Conservation (phyloP, 352 stramenopile genomes). For the Phytophthora tentaculata region DNA sequence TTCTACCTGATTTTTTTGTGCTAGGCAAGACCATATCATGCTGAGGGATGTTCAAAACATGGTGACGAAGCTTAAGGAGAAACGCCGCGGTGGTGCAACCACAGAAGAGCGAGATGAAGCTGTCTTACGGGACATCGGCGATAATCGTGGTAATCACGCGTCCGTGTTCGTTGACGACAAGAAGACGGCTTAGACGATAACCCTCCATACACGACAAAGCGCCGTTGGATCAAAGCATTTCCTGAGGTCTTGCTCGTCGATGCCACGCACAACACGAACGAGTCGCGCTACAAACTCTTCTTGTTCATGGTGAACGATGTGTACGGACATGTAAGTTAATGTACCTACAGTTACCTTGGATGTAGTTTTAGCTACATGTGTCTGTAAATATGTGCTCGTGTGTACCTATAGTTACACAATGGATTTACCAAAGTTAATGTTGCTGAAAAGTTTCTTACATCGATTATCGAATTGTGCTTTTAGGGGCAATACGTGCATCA, state of each 20-base stretch:
- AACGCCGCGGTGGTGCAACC: neutral
- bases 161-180: neutral
- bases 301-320: no score
- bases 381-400: no score
- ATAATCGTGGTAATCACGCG: neutral
- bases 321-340: no score
- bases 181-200: neutral
- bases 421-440: no score
- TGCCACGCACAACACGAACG: neutral
- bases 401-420: no score
- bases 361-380: no score
- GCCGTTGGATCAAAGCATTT: neutral
- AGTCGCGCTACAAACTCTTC: neutral
- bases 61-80: neutral
- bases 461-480: no score
- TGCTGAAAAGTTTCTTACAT: no score
- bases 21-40: neutral
- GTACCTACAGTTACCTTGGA: no score
- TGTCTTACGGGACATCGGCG: neutral
- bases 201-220: neutral
- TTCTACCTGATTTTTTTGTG: no score
- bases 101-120: neutral
- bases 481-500: no score
- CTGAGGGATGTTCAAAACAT: neutral
- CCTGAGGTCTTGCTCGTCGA: neutral